Conservation (phyloP, 2,329 filamentous ascomycete genomes). For the Ascochyta rabiei region DNA sequence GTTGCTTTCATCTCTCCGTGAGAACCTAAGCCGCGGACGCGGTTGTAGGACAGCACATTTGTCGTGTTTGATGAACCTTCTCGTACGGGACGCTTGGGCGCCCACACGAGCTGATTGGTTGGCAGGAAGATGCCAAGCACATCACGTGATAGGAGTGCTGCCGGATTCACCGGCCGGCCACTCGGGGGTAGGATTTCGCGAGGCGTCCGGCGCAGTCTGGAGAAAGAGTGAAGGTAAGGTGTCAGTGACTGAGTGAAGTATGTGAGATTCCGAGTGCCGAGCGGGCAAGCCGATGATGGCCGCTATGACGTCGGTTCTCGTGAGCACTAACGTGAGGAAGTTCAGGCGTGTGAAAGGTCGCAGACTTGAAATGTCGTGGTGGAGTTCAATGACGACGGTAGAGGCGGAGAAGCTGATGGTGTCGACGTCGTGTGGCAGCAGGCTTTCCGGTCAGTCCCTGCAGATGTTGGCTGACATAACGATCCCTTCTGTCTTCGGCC, state of each 20-base stretch:
- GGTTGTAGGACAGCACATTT: background rate
- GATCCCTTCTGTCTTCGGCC: conserved; percentile 9
- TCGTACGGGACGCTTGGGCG: background rate
- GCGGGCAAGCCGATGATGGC: conserved; percentile 1
- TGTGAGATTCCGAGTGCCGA: conserved; percentile 5
- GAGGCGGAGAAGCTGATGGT: conserved; percentile 2
- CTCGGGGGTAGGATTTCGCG: conserved; percentile 8
- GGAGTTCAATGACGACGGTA: conserved; percentile 14
- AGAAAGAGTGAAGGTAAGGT: conserved; percentile 3
- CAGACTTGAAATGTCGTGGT: background rate
- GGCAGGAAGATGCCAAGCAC: background rate
- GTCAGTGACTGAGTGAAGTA: background rate
- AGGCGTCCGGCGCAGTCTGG: conserved; percentile 6
- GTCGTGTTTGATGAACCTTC: background rate
- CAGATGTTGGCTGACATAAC: conserved; percentile 16
- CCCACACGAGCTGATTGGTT: background rate
- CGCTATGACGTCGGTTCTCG: conserved; percentile 10
- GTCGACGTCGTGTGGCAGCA: conserved; percentile 6
- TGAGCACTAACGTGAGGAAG: conserved; percentile 7
- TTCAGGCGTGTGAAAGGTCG: background rate
- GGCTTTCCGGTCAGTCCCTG: conserved; percentile 13
- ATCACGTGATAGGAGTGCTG: conserved; percentile 7
- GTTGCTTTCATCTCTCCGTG: conserved; percentile 3
- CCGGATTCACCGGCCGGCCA: conserved; percentile 5
- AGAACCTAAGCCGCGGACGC: conserved; percentile 7